Evolutionary conservation across 73 alveolate species (phyloP).

Genomic region (Tetrahymena elliotti): DNA sequence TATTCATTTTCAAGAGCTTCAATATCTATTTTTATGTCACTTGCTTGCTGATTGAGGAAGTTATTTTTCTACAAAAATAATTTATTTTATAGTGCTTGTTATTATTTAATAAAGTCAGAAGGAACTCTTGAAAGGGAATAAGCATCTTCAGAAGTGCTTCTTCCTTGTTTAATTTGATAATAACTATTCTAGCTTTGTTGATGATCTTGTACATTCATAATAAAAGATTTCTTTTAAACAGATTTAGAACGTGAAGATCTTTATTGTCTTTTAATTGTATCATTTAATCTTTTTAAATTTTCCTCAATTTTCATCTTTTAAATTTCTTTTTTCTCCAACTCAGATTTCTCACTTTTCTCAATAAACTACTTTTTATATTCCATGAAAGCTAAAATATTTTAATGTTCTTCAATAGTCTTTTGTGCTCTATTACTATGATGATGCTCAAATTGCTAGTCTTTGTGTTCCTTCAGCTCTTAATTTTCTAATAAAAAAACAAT

Average conservation of each 20-base stretch:
- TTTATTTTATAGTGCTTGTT: neutral
- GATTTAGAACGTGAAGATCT: neutral
- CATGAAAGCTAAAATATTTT: neutral
- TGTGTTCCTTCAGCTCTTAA: neutral
- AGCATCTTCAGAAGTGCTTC: neutral
- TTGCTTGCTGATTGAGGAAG: neutral
- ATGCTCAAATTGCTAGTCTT: neutral
- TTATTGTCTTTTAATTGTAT: neutral
- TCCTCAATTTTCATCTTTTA: neutral
- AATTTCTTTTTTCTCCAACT: neutral
- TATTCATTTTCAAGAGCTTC: neutral
- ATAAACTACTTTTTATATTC: neutral
- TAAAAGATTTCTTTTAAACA: neutral
- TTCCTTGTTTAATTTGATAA: neutral
- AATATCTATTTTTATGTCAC: neutral
- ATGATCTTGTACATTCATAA: neutral
- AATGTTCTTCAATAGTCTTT: neutral
- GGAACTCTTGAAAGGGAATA: neutral
- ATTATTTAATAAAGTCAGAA: neutral
- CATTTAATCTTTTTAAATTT: neutral
- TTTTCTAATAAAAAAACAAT: neutral
- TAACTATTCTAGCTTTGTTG: neutral
- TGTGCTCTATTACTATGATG: neutral
- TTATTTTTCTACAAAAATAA: neutral
- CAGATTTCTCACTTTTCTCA: neutral